Conservation (phyloP, 495 filamentous ascomycete species). For the Penicillium cosmopolitanum region DNA sequence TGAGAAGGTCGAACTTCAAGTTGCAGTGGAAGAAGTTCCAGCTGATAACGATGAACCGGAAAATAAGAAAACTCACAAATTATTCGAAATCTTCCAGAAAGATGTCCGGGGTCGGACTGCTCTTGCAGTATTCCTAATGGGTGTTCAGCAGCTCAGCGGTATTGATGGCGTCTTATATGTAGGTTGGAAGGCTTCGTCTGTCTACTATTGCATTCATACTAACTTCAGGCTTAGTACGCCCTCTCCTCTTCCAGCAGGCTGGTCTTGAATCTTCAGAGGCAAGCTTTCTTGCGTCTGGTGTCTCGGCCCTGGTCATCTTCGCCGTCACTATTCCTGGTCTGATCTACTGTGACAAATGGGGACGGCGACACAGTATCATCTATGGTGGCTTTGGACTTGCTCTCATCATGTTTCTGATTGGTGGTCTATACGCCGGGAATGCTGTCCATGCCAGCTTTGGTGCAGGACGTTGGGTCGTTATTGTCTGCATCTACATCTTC, state of each 20-base stretch:
- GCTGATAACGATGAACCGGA: background rate
- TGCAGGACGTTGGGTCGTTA: slow-evolving; percentile 58
- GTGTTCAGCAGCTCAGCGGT: slow-evolving; percentile 49
- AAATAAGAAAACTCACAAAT: slow-evolving; percentile 9
- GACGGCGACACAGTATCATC: slow-evolving; percentile 57
- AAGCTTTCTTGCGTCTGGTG: slow-evolving; percentile 58
- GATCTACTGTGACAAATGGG: slow-evolving; percentile 62
- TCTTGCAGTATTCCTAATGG: slow-evolving; percentile 49
- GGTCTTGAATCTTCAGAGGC: slow-evolving; percentile 52
- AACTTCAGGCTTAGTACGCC: slow-evolving; percentile 43
- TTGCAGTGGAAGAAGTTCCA: slow-evolving; percentile 5
- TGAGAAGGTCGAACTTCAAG: slow-evolving; percentile 46
- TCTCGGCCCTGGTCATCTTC: slow-evolving; percentile 56
- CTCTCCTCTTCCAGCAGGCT: slow-evolving; percentile 56
- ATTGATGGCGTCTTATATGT: slow-evolving; percentile 58
- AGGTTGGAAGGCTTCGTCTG: slow-evolving; percentile 19
- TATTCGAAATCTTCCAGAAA: slow-evolving; percentile 42
- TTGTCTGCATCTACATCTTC: slow-evolving; percentile 53
- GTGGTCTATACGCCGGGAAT: slow-evolving; percentile 52
- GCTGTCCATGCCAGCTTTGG: slow-evolving; percentile 48
- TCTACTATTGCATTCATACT: background rate
- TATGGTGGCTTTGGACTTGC: slow-evolving; percentile 57
- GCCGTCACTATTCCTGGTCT: slow-evolving; percentile 53
- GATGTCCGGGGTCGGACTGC: slow-evolving; percentile 41
- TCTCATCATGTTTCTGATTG: slow-evolving; percentile 52